These are phyloP conservation scores for Coemansia brasiliensis DNA, from an alignment of 192 early-diverging fungal species.

Conservation along the genomic window DNA sequence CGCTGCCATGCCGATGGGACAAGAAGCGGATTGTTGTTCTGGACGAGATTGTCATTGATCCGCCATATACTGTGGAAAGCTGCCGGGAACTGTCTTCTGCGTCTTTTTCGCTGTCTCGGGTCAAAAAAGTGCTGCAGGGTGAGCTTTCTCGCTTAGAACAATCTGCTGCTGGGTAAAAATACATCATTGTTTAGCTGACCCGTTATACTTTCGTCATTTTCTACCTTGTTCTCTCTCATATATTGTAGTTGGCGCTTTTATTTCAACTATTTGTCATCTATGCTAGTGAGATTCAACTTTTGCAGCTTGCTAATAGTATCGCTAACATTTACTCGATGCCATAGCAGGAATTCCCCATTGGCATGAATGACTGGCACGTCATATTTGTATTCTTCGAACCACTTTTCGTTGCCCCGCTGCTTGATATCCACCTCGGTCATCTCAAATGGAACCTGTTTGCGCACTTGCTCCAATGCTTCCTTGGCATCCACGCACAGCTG, in stretches of 20 bases:
- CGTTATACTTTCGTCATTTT: background rate
- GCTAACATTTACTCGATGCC: constrained; percentile 43
- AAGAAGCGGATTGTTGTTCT: constrained; percentile 75
- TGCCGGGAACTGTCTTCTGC: constrained; percentile 59
- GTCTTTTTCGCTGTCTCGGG: constrained; percentile 62
- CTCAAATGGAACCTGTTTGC: constrained; percentile 40
- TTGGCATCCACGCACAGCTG: constrained; percentile 52
- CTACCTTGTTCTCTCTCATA: background rate
- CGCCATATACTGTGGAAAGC: constrained; percentile 71
- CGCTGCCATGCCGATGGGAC: constrained; percentile 79
- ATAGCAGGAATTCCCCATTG: constrained; percentile 47
- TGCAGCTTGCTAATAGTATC: constrained; percentile 39
- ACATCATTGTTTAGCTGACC: background rate
- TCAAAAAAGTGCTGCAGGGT: constrained; percentile 69
- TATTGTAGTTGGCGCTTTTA: constrained; percentile 1
- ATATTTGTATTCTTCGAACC: constrained; percentile 55
- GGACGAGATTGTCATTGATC: constrained; percentile 75
- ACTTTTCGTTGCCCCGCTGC: constrained; percentile 41
- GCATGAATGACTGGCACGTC: constrained; percentile 51
- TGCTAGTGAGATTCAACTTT: background rate
- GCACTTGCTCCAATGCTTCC: constrained; percentile 41
- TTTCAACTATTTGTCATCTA: background rate
- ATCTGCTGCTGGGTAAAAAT: background rate
- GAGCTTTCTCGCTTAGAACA: constrained; percentile 37
- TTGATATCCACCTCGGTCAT: constrained; percentile 44